Evolutionary conservation across 257 asterid species (phyloP), one percentile per base, ranked within the genome.

Genomic region (Rehmannia glutinosa): DNA sequence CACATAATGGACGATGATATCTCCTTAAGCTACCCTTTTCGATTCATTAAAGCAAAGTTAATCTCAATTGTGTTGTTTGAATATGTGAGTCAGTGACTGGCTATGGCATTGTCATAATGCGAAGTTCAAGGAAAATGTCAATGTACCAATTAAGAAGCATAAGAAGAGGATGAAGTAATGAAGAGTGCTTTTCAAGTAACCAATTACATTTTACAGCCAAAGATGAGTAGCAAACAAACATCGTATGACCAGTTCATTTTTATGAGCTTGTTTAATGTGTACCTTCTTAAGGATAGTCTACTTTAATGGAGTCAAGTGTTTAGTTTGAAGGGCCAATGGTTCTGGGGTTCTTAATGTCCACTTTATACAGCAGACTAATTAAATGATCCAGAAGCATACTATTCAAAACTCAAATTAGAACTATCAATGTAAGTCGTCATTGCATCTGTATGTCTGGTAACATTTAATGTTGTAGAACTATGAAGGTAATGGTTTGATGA

Each of bases 261-360:
- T 38, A 3, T 51, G 60, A 58, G 58, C 62, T 36, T 73, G 43
- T 61, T 33, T 54, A 12, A 21, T 17, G 21, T 21, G 2, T 20
- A 4, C 20, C 5, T 52, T 36, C n/a, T n/a, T 45, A 5, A 11
- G 42, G 55, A 7, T 64, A 53, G 33, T 57, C 21, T 62, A 16
- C 54, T 71, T 36, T 64, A n/a, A n/a, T 42, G 19, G 62, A 60
- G 62, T 53, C 19, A 27, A 62, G 10, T 30, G 33, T 66, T 66
- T 53, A 54, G 54, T 32, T 55, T 68, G 30, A 64, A 45, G 54
- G 52, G 47, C 33, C 24, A 16, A 39, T 10, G 8, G 25, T 28
- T 38, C 0, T 43, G 20, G 50, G 21, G 25, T 23, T 45, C 41
- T 45, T 41, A 9, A 52, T 38, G 32, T 21, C 36, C 7, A 13